Percentiles rank a stretch among this genome's conserved stretches.
phyloP scores from a whole-genome alignment of 2,329 filamentous ascomycete species.

The Akanthomyces lecanii region DNA sequence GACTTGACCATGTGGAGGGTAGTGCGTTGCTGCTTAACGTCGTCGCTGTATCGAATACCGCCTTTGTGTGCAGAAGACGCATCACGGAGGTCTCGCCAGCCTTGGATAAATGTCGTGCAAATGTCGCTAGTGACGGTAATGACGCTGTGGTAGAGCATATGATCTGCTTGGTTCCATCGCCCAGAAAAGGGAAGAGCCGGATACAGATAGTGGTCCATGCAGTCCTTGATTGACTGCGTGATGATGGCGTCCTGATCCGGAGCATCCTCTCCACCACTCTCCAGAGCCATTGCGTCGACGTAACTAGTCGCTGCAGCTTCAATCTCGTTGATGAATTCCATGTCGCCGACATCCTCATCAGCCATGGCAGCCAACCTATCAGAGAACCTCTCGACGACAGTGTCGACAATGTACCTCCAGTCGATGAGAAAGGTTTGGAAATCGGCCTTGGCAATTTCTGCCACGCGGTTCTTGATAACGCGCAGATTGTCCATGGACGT shows the following conservation, averaged over 20 bases:
- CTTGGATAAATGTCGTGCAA: neutral
- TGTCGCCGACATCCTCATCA: slow-evolving; percentile 22
- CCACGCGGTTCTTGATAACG: slow-evolving; percentile 37
- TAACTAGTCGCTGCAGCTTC: slow-evolving; percentile 26
- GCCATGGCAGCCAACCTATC: slow-evolving; percentile 45
- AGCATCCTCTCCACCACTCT: neutral
- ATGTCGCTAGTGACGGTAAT: neutral
- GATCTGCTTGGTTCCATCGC: slow-evolving; percentile 7
- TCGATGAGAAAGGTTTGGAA: slow-evolving; percentile 35
- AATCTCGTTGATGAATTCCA: slow-evolving; percentile 33
- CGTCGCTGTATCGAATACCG: too few relatives aligned
- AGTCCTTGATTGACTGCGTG: neutral
- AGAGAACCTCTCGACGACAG: slow-evolving; percentile 60
- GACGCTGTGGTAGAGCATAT: slow-evolving; percentile 7
- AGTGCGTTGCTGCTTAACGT: too few relatives aligned
- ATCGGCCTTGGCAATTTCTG: too few relatives aligned
- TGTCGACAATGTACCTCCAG: slow-evolving; percentile 64
- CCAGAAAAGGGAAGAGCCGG: slow-evolving; percentile 2
- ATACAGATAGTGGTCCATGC: neutral
- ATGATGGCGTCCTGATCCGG: neutral
- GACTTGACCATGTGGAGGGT: too few relatives aligned
- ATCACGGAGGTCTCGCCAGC: neutral
- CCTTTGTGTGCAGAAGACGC: too few relatives aligned
- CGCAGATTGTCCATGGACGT: slow-evolving; percentile 28
- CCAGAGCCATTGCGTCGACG: neutral